Conservation (phyloP, 2,329 filamentous ascomycete species). For the Colletotrichum shisoi region DNA sequence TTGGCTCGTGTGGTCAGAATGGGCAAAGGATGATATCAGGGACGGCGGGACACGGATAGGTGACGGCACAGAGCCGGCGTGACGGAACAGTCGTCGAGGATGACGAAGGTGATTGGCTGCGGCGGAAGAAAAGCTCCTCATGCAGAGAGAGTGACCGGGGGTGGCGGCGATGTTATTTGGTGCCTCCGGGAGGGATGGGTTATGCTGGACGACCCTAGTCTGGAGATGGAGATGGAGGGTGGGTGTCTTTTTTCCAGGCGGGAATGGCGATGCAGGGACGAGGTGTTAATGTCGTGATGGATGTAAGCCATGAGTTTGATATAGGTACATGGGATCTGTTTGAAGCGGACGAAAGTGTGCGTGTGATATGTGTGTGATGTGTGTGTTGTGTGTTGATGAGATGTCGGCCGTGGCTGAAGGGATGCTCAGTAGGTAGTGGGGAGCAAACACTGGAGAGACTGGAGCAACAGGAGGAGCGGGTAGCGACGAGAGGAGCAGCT, state of each 20-base stretch:
- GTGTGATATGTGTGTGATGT: too few relatives aligned
- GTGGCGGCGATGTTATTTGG: not conserved
- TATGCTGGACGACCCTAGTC: not conserved
- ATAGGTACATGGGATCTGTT: not conserved
- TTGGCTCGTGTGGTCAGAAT: not conserved
- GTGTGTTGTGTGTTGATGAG: too few relatives aligned
- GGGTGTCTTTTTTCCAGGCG: not conserved
- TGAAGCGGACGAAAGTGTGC: not conserved
- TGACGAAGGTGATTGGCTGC: constrained; percentile 20
- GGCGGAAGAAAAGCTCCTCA: constrained; percentile 40
- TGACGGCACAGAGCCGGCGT: constrained; percentile 25
- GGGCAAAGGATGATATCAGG: constrained; percentile 22
- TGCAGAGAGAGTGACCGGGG: constrained; percentile 22
- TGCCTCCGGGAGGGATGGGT: not conserved
- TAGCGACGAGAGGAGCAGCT: too few relatives aligned
- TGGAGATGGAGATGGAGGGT: not conserved
- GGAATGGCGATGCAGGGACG: not conserved
- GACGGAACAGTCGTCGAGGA: constrained; percentile 1
- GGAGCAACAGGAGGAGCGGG: too few relatives aligned
- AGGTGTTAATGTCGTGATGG: not conserved
- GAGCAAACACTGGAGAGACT: too few relatives aligned
- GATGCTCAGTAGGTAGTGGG: too few relatives aligned
- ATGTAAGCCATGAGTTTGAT: not conserved
- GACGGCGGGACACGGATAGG: constrained; percentile 5
- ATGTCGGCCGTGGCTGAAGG: too few relatives aligned